phyloP scores from a whole-genome alignment of 306 rosid species.

The Astragalus membranaceus region DNA sequence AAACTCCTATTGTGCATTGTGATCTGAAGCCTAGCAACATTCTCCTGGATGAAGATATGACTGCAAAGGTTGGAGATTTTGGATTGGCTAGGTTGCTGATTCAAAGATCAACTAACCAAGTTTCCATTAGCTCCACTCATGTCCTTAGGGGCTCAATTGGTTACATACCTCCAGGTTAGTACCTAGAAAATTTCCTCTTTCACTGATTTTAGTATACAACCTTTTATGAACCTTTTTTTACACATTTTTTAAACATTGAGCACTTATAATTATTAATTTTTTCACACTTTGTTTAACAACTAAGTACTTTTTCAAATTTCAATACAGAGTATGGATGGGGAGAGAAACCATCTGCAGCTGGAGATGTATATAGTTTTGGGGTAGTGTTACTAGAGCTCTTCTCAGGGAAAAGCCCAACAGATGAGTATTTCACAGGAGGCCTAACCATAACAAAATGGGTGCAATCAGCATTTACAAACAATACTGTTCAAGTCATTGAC shows the following conservation, averaged over 20 bases:
- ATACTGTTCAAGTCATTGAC: conserved; percentile 32
- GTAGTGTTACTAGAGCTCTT: conserved; percentile 55
- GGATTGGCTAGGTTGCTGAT: conserved; percentile 59
- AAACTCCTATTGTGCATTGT: conserved; percentile 62
- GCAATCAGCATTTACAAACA: conserved; percentile 35
- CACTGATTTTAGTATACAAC: not conserved
- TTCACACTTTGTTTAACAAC: not conserved
- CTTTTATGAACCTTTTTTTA: not conserved
- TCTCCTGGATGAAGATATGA: conserved; percentile 54
- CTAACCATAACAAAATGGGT: conserved; percentile 46
- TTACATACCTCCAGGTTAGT: conserved; percentile 80
- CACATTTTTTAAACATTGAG: not conserved
- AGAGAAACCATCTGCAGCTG: conserved; percentile 48
- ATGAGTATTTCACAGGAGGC: conserved; percentile 46
- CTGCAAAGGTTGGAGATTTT: conserved; percentile 73
- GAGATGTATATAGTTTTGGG: conserved; percentile 78
- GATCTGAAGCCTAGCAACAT: conserved; percentile 79
- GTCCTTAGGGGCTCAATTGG: conserved; percentile 71
- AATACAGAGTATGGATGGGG: conserved; percentile 68
- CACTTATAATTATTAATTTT: not conserved
- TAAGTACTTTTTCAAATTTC: no score
- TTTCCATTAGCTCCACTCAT: conserved; percentile 42
- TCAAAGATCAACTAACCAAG: conserved; percentile 28
- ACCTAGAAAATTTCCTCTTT: not conserved
- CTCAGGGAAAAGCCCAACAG: conserved; percentile 51